These are phyloP conservation scores for Casaregolazyma suthepensis DNA, from an alignment of 1,139 yeast genomes.

Conservation along the genomic window DNA sequence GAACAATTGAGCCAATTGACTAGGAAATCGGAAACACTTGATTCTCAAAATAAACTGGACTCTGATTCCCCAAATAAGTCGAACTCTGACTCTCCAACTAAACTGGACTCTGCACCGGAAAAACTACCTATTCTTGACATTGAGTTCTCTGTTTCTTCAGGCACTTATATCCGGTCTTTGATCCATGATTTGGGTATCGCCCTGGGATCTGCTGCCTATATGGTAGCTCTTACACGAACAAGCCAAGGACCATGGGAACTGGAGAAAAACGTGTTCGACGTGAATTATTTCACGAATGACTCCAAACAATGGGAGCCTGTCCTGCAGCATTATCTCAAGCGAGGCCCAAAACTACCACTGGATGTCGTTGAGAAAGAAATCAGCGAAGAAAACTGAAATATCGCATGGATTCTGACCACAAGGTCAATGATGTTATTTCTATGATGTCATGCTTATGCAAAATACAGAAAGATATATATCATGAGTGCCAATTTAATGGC, in stretches of 20 bases:
- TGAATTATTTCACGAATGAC: conserved; percentile 57
- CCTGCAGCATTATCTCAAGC: conserved; percentile 8
- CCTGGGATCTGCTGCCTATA: conserved; percentile 74
- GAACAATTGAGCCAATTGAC: conserved; percentile 26
- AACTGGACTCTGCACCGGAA: conserved; percentile 8
- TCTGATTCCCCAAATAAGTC: too few species aligned
- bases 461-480: neutral
- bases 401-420: neutral
- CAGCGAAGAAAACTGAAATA: neutral
- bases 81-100: conserved; percentile 12
- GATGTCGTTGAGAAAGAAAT: conserved; percentile 3
- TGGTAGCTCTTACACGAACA: conserved; percentile 73
- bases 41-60: conserved; percentile 9
- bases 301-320: conserved; percentile 54
- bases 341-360: conserved; percentile 2
- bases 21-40: conserved; percentile 8
- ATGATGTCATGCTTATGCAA: neutral
- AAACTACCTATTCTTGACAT: conserved; percentile 59
- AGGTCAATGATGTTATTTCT: neutral
- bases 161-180: conserved; percentile 88
- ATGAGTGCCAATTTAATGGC: neutral
- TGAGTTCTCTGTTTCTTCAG: conserved; percentile 79
- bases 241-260: conserved; percentile 82
- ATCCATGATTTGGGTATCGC: conserved; percentile 86
- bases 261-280: conserved; percentile 59